These are phyloP conservation scores for Aspergillus fructus DNA, from an alignment of 2,329 filamentous ascomycete genomes.

Conservation along the genomic window DNA sequence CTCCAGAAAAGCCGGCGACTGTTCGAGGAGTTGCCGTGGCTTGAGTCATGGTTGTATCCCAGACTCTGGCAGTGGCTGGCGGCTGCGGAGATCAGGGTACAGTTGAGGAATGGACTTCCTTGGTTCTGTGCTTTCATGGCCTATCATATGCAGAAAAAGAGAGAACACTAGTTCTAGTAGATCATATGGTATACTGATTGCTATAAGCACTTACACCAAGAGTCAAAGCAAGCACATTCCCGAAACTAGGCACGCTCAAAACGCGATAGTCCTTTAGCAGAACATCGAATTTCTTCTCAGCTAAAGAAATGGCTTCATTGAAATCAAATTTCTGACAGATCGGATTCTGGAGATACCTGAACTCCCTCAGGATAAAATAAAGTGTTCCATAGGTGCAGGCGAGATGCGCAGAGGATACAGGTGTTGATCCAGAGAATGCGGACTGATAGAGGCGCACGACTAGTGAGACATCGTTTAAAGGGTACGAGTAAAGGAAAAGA, in stretches of 20 bases:
- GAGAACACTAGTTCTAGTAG: not conserved
- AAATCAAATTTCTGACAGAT: conserved; percentile 15
- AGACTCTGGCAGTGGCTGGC: conserved; percentile 22
- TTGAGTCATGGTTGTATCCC: conserved; percentile 18
- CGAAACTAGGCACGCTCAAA: conserved; percentile 21
- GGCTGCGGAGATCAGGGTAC: conserved; percentile 17
- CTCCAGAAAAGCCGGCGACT: conserved; percentile 24
- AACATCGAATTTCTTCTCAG: conserved; percentile 15
- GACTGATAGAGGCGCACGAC: not conserved
- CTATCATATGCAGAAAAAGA: not conserved
- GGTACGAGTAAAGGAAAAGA: not conserved
- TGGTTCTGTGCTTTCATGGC: conserved; percentile 18
- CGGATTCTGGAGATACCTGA: conserved; percentile 3
- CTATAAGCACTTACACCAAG: conserved; percentile 20
- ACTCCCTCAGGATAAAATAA: conserved; percentile 21
- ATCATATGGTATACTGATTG: not conserved
- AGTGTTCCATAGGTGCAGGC: conserved; percentile 19
- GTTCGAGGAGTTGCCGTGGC: conserved; percentile 12
- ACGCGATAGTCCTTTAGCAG: conserved; percentile 23
- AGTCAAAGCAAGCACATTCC: conserved; percentile 22
- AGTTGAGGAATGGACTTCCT: conserved; percentile 15
- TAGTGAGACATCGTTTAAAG: not conserved
- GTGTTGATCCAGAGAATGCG: conserved; percentile 16
- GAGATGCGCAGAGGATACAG: conserved; percentile 12
- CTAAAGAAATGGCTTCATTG: conserved; percentile 3